Evolutionary conservation across 2,329 filamentous ascomycete genomes (phyloP).

Genomic region (Colletotrichum sp.): DNA sequence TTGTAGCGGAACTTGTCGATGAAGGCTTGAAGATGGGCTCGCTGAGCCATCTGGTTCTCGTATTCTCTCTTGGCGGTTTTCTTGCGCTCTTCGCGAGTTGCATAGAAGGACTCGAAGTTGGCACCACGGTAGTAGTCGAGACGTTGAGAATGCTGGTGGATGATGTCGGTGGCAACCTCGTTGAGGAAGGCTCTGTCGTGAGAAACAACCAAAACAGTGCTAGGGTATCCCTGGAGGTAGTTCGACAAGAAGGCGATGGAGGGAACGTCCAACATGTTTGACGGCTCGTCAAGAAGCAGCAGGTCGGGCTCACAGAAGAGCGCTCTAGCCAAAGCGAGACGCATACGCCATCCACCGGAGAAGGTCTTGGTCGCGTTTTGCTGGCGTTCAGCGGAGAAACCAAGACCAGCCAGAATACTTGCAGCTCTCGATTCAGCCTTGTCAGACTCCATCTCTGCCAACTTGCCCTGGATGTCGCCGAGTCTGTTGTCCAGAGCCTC

Average conservation of each 20-base stretch:
- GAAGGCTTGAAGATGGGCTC: slow-evolving; percentile 94
- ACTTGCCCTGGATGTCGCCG: slow-evolving; percentile 87
- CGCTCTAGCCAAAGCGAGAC: slow-evolving; percentile 89
- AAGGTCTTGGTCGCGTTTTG: slow-evolving; percentile 96
- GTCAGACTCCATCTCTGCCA: slow-evolving; percentile 98
- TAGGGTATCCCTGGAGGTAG: slow-evolving; percentile 93
- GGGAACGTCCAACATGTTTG: slow-evolving; percentile 99
- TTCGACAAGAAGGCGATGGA: slow-evolving; percentile 98
- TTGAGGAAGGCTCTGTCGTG: slow-evolving; percentile 99
- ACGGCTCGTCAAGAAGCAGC: slow-evolving; percentile 96
- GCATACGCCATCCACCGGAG: slow-evolving; percentile 99
- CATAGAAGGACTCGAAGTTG: slow-evolving; percentile 97
- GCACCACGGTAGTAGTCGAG: slow-evolving; percentile 98
- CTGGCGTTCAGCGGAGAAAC: slow-evolving; percentile 93
- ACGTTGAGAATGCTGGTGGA: slow-evolving; percentile 96
- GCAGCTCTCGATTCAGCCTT: slow-evolving; percentile 96
- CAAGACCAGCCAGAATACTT: slow-evolving; percentile 94
- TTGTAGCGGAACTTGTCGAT: slow-evolving; percentile 99
- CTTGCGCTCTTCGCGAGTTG: slow-evolving; percentile 93
- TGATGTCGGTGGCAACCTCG: slow-evolving; percentile 98
- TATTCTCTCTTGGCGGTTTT: slow-evolving; percentile 98
- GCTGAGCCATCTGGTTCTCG: slow-evolving; percentile 95
- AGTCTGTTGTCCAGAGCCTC: slow-evolving; percentile 91
- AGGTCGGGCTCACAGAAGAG: slow-evolving; percentile 98
- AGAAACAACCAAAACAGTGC: slow-evolving; percentile 93